Conservation (phyloP, 2,329 filamentous ascomycete genomes). For the Calonectria pseudoreteaudii region DNA sequence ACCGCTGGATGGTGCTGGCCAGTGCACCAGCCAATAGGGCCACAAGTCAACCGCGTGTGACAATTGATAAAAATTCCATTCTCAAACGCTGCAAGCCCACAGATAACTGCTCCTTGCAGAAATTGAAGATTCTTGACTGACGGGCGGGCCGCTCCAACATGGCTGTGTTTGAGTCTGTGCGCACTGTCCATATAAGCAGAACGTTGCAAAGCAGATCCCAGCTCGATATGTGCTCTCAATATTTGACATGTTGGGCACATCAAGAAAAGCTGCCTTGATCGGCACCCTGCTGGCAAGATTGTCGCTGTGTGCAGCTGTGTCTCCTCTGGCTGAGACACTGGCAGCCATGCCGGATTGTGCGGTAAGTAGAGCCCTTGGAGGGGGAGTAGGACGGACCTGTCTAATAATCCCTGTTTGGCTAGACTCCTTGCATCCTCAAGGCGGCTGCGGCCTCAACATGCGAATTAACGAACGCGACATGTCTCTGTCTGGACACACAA, state of each 20-base stretch:
- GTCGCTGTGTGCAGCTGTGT: background rate
- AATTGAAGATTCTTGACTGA: background rate
- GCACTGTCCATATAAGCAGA: conserved; percentile 1
- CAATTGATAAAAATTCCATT: background rate
- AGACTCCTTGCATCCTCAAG: background rate
- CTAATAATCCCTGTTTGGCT: background rate
- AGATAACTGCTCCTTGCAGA: background rate
- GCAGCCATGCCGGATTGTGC: background rate
- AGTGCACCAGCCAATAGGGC: background rate
- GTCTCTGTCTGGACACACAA: background rate
- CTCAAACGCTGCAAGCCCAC: background rate
- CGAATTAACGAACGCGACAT: background rate
- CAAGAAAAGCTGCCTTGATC: background rate
- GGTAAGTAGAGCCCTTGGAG: background rate
- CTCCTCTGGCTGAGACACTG: background rate
- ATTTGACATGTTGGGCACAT: background rate
- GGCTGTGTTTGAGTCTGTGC: background rate
- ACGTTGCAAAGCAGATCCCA: background rate
- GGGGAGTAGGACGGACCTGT: background rate
- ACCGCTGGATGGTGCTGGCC: background rate
- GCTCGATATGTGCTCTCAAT: background rate
- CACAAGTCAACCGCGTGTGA: background rate
- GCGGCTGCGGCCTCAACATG: background rate
- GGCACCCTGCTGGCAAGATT: background rate
- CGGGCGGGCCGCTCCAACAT: background rate